Conservation (phyloP, 805 yeast species). For the Grigorovia jiainica region DNA sequence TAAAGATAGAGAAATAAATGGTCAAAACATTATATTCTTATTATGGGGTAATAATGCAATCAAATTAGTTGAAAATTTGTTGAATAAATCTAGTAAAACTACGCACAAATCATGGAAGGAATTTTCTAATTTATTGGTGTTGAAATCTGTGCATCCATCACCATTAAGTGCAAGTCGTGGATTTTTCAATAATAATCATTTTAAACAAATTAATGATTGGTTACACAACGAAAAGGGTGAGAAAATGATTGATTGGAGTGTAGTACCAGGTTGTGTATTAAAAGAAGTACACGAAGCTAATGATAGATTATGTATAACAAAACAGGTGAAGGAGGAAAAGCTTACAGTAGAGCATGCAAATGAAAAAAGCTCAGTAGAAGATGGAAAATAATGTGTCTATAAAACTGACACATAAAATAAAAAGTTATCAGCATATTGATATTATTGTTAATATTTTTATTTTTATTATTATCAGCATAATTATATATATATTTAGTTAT, state of each 20-base stretch:
- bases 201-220: constrained; percentile 72
- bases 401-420: no score
- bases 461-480: neutral
- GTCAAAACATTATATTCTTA: constrained; percentile 58
- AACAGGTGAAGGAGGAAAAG: neutral
- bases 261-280: constrained; percentile 24
- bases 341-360: neutral
- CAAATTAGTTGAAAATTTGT: constrained; percentile 40
- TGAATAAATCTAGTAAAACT: constrained; percentile 13
- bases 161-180: constrained; percentile 84
- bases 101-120: constrained; percentile 1
- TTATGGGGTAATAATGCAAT: constrained; percentile 80
- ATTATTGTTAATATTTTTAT: neutral
- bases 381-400: no score
- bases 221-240: constrained; percentile 32
- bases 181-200: constrained; percentile 71
- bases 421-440: neutral
- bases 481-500: constrained; percentile 1
- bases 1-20: constrained; percentile 34
- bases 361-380: neutral
- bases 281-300: constrained; percentile 17
- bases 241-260: constrained; percentile 59
- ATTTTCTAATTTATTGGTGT: constrained; percentile 35
- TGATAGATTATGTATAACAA: neutral
- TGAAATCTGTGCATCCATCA: constrained; percentile 85